Base-by-base conservation (phyloP, 345 rosid species). In the Bruguiera gymnorhiza region DNA sequence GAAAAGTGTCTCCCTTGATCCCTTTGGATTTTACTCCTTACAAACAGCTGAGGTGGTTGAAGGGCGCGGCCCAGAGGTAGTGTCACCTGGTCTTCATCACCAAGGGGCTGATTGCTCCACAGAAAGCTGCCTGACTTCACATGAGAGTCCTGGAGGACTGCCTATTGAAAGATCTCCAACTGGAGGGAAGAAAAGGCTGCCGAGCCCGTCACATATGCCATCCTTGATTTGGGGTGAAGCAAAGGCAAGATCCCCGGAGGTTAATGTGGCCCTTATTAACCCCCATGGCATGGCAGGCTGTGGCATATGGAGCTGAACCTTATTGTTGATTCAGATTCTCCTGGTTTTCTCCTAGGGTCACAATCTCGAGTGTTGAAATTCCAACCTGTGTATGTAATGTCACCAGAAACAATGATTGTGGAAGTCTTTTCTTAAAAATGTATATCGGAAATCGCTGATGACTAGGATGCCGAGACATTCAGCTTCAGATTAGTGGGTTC, bases 71-170 rank as follows among this genome's bases (percentile, higher is more conserved):
- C 76, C 23, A 29, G 85, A 80, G 61, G 88, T 79, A 68, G 51
- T 74, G 31, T 73, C 70, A 29, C 70, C 80, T 2, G 62, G 78
- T 62, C 78, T 81, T 64, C 88, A 70, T 69, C 80, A 83, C 18
- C 92, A 84, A 74, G 76, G 86, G 71, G 78, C 82, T 26, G 88
- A 84, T 76, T 83, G 89, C 63, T 88, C 88, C 10, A 88, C 89
- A 0, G 89, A 86, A 66, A 88, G 93, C 80, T 88, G 89, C 76
- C 73, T 88, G 78, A 86, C 93, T 52, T 86, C 87, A 8, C 86
- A 85, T 1, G 92, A 74, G 75, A 82, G 89, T 68, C 86, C 86
- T 4, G 79, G 75, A 67, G 85, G 85, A 55, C 70, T 80, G 63
- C 62, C 70, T 18, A 73, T 75, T 30, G 84, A 85, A 76, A 84